Percentiles rank a stretch among this genome's conserved stretches.
phyloP scores from a whole-genome alignment of 768 basidiomycete genomes.

The Amanita pseudoporphyria region DNA sequence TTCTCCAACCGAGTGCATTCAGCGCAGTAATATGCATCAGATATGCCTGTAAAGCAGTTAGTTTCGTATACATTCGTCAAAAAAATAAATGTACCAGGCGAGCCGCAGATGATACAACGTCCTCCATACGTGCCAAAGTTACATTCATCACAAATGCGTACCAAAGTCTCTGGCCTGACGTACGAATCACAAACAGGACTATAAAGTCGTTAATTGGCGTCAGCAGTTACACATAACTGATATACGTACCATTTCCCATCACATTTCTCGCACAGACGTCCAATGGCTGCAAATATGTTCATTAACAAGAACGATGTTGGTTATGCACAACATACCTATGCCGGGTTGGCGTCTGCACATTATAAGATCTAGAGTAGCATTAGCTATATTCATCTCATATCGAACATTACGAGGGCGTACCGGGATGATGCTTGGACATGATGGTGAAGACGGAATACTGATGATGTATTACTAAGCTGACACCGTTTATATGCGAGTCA shows the following conservation, averaged over 20 bases:
- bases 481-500: background rate
- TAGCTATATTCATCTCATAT: background rate
- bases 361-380: constrained; percentile 64
- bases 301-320: background rate
- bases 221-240: background rate
- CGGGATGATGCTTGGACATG: constrained; percentile 92
- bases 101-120: constrained; percentile 94
- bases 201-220: background rate
- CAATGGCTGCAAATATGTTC: constrained; percentile 58
- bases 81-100: constrained; percentile 59
- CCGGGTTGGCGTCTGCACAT: constrained; percentile 98
- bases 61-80: background rate
- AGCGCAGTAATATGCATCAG: constrained; percentile 98
- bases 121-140: constrained; percentile 99
- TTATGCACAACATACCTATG: constrained; percentile 50
- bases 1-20: constrained; percentile 97
- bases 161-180: constrained; percentile 95
- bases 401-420: constrained; percentile 23
- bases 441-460: constrained; percentile 5
- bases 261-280: constrained; percentile 96
- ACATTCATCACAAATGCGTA: constrained; percentile 98
- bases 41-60: constrained; percentile 60
- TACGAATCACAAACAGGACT: constrained; percentile 99
- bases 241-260: constrained; percentile 92
- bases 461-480: too few species aligned